phyloP scores from a whole-genome alignment of 73 alveolate species.

The Blepharisma japonicum region DNA sequence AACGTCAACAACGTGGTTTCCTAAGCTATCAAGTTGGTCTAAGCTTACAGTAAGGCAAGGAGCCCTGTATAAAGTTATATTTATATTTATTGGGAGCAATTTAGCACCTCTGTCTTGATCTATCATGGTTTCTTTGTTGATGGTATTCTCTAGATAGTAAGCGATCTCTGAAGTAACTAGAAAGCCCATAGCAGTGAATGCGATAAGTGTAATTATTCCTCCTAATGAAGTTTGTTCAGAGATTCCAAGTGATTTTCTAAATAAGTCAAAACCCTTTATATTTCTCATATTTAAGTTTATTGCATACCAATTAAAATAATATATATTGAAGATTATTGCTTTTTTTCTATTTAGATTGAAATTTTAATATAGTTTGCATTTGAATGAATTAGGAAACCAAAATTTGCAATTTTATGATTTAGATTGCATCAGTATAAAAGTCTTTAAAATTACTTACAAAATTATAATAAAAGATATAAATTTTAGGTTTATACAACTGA shows the following conservation, averaged over 20 bases:
- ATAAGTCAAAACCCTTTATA: not conserved
- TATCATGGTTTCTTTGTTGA: not conserved
- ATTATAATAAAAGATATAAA: too few relatives aligned
- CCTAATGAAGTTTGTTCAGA: constrained; percentile 14
- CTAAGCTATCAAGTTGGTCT: constrained; percentile 74
- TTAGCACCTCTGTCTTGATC: constrained; percentile 18
- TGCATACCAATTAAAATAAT: too few relatives aligned
- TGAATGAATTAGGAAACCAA: too few relatives aligned
- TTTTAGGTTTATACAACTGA: too few relatives aligned
- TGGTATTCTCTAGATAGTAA: not conserved
- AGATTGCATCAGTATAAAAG: too few relatives aligned
- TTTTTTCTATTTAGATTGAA: too few relatives aligned
- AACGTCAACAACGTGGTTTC: constrained; percentile 74
- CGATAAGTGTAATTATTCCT: constrained; percentile 14
- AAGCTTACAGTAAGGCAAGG: constrained; percentile 69
- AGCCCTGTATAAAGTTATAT: constrained; percentile 64
- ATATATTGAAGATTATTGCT: too few relatives aligned
- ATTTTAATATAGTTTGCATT: too few relatives aligned
- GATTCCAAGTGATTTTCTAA: constrained; percentile 4
- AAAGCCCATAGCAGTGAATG: not conserved
- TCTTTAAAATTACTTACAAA: too few relatives aligned
- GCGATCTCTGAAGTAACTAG: not conserved
- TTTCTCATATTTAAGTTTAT: not conserved
- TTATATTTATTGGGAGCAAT: constrained; percentile 53
- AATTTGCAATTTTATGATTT: too few relatives aligned